phyloP scores from a whole-genome alignment of 208 protist species.

The Trypanosoma congolense region DNA sequence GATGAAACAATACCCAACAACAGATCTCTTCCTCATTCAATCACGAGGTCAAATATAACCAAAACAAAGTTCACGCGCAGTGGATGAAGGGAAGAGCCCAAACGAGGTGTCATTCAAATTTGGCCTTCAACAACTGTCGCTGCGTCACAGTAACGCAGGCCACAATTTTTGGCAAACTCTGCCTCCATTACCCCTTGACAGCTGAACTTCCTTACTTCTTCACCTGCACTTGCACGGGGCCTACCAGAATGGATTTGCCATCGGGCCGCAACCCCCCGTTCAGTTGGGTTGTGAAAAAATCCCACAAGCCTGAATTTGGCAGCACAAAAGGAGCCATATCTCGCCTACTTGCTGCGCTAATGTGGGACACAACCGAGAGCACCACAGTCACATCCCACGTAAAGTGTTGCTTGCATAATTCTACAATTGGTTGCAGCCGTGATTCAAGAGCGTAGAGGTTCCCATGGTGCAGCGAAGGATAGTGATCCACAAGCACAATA shows the following conservation, averaged over 20 bases:
- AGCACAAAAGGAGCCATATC: conserved; percentile 39
- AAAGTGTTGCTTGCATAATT: conserved; percentile 33
- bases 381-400: conserved; percentile 44
- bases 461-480: conserved; percentile 74
- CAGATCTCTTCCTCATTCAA: no score
- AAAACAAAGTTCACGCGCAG: no score
- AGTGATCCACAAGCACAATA: conserved; percentile 77
- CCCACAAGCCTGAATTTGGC: conserved; percentile 51
- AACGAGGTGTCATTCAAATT: background rate
- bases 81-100: background rate
- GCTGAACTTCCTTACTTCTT: background rate
- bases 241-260: conserved; percentile 43
- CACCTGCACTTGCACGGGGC: conserved; percentile 13
- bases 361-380: conserved; percentile 71
- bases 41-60: no score
- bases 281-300: conserved; percentile 56
- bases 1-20: no score
- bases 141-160: conserved; percentile 18
- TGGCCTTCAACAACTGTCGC: conserved; percentile 1
- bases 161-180: conserved; percentile 23
- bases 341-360: conserved; percentile 33
- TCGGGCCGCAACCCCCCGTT: conserved; percentile 71
- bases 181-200: conserved; percentile 8
- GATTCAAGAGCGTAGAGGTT: conserved; percentile 33
- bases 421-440: conserved; percentile 38